These are phyloP conservation scores for Lasiodiplodia theobromae DNA, from an alignment of 2,329 filamentous ascomycete species.

Conservation along the genomic window DNA sequence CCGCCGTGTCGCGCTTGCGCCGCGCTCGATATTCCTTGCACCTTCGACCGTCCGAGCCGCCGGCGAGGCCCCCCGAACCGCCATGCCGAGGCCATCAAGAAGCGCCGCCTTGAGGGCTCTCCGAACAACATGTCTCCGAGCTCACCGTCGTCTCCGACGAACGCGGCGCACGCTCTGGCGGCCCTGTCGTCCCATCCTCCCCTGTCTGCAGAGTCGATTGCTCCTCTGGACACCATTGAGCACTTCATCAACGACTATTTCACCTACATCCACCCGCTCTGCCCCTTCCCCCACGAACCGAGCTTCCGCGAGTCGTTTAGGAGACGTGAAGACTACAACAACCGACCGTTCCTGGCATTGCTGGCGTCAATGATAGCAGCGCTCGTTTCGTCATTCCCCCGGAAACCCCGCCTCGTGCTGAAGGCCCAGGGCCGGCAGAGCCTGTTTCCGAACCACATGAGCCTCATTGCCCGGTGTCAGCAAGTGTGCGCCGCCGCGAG, in stretches of 20 bases:
- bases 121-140: conserved; percentile 52
- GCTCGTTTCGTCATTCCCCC: conserved; percentile 78
- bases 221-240: conserved; percentile 71
- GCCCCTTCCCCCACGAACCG: conserved; percentile 80
- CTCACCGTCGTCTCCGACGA: conserved; percentile 58
- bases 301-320: conserved; percentile 75
- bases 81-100: conserved; percentile 72
- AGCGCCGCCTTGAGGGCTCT: conserved; percentile 59
- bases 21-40: conserved; percentile 71
- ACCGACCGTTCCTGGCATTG: conserved; percentile 72
- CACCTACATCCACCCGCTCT: conserved; percentile 79
- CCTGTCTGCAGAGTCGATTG: conserved; percentile 71
- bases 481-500: conserved; percentile 72
- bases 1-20: conserved; percentile 71
- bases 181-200: conserved; percentile 56
- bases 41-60: conserved; percentile 68
- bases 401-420: conserved; percentile 73
- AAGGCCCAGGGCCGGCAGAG: conserved; percentile 70
- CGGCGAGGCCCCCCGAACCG: conserved; percentile 71
- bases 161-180: conserved; percentile 61
- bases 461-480: conserved; percentile 74
- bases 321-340: conserved; percentile 70
- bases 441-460: conserved; percentile 72
- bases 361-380: conserved; percentile 76
- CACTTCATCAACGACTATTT: conserved; percentile 82